A percentile compares a stretch with the other conserved stretches of the same genome.
These are phyloP conservation scores for Kockiozyma suomiensis DNA, from an alignment of 805 yeast genomes.

Conservation along the genomic window DNA sequence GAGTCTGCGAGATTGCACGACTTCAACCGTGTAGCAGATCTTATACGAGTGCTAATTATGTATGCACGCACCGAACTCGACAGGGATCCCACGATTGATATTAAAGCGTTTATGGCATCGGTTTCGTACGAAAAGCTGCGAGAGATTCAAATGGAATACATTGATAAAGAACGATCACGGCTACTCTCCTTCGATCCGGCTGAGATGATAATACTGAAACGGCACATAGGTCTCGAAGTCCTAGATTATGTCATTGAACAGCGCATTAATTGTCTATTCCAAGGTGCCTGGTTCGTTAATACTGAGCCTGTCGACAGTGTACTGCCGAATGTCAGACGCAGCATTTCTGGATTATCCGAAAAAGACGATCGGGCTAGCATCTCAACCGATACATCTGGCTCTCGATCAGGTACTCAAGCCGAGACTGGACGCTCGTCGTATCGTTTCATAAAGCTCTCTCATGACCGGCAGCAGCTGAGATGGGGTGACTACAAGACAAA, in stretches of 20 bases:
- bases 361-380: not conserved
- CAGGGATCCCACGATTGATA: not conserved
- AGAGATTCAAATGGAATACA: constrained; percentile 9
- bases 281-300: constrained; percentile 26
- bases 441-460: not conserved
- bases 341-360: not conserved
- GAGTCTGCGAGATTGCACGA: constrained; percentile 5
- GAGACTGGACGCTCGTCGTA: not conserved
- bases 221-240: constrained; percentile 8
- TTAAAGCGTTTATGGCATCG: not conserved
- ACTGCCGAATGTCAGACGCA: not conserved
- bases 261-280: constrained; percentile 12
- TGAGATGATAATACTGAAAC: constrained; percentile 3
- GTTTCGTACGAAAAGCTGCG: constrained; percentile 12
- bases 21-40: constrained; percentile 9
- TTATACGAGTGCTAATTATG: constrained; percentile 12
- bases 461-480: not conserved
- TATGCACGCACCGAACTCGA: not conserved
- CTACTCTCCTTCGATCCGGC: not conserved
- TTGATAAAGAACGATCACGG: not conserved
- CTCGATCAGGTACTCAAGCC: not conserved
- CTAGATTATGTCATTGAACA: constrained; percentile 13
- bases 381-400: not conserved
- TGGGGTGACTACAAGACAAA: constrained; percentile 1
- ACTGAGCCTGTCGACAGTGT: not conserved